A percentile compares a stretch with the other conserved stretches of the same genome.
phyloP scores from a whole-genome alignment of 768 basidiomycete genomes.

The Lanmaoa rubissima region DNA sequence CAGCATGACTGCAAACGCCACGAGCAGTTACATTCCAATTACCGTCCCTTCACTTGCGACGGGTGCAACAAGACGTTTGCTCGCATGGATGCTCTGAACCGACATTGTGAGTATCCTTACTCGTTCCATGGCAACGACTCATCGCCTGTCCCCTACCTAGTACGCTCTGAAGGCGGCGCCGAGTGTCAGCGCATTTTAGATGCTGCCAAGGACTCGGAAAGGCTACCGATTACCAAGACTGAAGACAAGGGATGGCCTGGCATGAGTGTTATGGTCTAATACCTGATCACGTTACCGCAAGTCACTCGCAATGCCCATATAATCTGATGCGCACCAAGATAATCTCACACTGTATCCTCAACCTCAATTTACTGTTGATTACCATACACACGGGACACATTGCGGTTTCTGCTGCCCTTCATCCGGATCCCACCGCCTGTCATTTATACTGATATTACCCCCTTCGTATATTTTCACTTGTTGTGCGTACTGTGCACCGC shows the following conservation, averaged over 20 bases:
- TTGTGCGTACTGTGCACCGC: background rate
- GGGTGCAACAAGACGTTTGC: constrained; percentile 94
- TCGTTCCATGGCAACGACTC: background rate
- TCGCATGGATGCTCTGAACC: constrained; percentile 89
- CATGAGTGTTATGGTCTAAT: constrained; percentile 29
- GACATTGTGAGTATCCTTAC: constrained; percentile 68
- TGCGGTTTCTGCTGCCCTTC: constrained; percentile 25
- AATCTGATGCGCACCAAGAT: constrained; percentile 24
- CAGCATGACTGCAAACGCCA: constrained; percentile 98
- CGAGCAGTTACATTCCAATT: constrained; percentile 91
- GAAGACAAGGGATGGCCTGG: constrained; percentile 34
- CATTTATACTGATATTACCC: constrained; percentile 28
- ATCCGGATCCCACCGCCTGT: background rate
- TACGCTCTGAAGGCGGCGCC: constrained; percentile 78
- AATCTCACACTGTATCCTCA: constrained; percentile 18
- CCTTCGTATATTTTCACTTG: background rate
- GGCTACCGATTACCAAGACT: constrained; percentile 26
- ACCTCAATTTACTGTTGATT: constrained; percentile 11
- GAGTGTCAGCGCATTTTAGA: constrained; percentile 58
- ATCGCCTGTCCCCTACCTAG: constrained; percentile 33
- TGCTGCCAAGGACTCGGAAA: constrained; percentile 30
- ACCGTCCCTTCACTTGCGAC: constrained; percentile 89
- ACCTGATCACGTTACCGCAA: constrained; percentile 11
- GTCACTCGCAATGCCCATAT: constrained; percentile 18
- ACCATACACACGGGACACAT: constrained; percentile 31